Evolutionary conservation across 148 eudicot species (phyloP), one percentile per base, ranked within the genome.

Genomic region (Rhododendron griersonianum): DNA sequence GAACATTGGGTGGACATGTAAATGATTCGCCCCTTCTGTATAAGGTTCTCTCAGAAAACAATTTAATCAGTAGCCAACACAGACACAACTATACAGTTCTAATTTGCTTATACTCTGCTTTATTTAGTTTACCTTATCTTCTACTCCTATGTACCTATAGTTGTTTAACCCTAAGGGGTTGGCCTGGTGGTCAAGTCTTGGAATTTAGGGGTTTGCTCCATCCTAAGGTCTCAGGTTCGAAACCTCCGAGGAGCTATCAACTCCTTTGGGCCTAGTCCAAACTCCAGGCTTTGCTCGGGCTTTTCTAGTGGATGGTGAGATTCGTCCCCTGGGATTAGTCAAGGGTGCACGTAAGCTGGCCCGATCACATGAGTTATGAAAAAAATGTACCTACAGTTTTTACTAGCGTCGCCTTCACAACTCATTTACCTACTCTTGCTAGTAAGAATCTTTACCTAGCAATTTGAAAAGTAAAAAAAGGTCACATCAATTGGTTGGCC

Each of bases 1-100:
- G 79, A 96, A 96, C 88, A 89, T 96, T 3, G 98, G 98, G 87
- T 96, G 98, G 83, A 96, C 89, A 87, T 90, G 96, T 69, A 96
- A 87, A 89, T 90, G 88, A 89, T 87, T 92, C 16, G 90, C 87
- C 84, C 91, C 92, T 84, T 84, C 95, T 95, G 92, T 83, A 87
- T 85, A 84, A 50, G 30, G 78, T 59, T 19, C 84, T 28, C 53
- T 57, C 50, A 53, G 69, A 71, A 50, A 82, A 57, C 23, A 18
- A 50, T 16, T n/a, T 41, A 4, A 78, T 21, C 53, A 63, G 48
- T 67, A 67, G 39, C 13, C 18, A 59, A 10, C 33, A 65, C n/a
- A 65, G 28, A 78, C 53, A 19, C 18, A 37, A 41, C 25, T 39
- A 61, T 11, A 69, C 5, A 30, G 11, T 48, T 47, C 81, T 39